A percentile compares a stretch with the other conserved stretches of the same genome.
Evolutionary conservation across 371 early-diverging fungal species (phyloP).

Genomic region (Rhizopus arrhizus): DNA sequence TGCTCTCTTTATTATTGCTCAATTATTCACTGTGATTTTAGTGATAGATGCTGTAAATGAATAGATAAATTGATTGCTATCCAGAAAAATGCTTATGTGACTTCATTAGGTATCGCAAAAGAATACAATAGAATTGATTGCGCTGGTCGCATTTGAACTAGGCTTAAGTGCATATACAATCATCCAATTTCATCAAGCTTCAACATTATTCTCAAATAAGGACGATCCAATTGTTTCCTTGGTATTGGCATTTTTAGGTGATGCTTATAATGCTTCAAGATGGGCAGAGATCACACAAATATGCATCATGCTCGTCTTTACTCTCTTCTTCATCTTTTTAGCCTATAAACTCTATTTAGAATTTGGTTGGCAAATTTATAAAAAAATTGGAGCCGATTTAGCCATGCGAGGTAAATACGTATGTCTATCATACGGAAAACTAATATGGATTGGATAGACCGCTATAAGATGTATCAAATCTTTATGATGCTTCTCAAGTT

Average conservation of each 20-base stretch:
- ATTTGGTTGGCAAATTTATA: conserved; percentile 86
- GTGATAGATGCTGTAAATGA: conserved; percentile 51
- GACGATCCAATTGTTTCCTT: conserved; percentile 14
- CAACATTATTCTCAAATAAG: conserved; percentile 34
- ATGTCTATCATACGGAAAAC: too few relatives aligned
- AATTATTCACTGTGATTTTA: conserved; percentile 46
- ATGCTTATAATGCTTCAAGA: conserved; percentile 35
- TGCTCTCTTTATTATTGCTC: conserved; percentile 47
- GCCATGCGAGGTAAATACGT: conserved; percentile 65
- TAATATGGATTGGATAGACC: conserved; percentile 41
- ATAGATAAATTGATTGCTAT: neutral
- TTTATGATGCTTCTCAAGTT: conserved; percentile 87
- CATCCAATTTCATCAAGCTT: conserved; percentile 54
- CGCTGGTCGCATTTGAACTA: conserved; percentile 52
- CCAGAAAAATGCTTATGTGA: neutral
- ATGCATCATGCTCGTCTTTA: conserved; percentile 42
- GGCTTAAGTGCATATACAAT: conserved; percentile 52
- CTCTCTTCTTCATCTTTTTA: conserved; percentile 38
- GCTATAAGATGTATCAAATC: conserved; percentile 84
- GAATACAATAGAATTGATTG: conserved; percentile 54
- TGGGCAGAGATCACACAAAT: conserved; percentile 57
- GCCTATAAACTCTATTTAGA: conserved; percentile 52
- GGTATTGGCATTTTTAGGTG: conserved; percentile 27
- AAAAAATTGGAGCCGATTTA: conserved; percentile 89
- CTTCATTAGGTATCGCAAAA: conserved; percentile 44